Evolutionary conservation across 345 rosid species (phyloP).

Genomic region (Angophora floribunda): DNA sequence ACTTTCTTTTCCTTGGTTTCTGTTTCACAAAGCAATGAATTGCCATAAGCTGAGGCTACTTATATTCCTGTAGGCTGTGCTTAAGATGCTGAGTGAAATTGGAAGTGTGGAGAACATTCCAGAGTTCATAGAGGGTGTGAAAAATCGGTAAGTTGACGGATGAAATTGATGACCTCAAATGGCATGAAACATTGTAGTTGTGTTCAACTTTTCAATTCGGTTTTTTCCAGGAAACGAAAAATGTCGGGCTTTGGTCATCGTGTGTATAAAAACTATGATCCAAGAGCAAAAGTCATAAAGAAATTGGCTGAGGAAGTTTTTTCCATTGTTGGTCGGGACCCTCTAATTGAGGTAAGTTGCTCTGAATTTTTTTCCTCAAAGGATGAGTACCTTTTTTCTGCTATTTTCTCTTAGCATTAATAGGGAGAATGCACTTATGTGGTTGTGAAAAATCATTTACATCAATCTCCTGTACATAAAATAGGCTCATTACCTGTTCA

Average conservation of each 20-base stretch:
- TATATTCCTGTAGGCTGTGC: slow-evolving; percentile 68
- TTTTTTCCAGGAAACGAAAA: slow-evolving; percentile 63
- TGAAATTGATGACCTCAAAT: not conserved
- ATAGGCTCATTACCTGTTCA: not conserved
- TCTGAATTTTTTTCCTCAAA: not conserved
- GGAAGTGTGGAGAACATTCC: slow-evolving; percentile 91
- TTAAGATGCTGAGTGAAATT: slow-evolving; percentile 91
- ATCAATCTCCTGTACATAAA: not conserved
- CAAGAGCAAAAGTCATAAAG: slow-evolving; percentile 89
- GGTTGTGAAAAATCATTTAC: not conserved
- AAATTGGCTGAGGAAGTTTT: slow-evolving; percentile 94
- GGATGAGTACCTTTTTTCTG: not conserved
- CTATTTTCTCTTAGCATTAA: not conserved
- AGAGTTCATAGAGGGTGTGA: slow-evolving; percentile 87
- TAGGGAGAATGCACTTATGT: not conserved
- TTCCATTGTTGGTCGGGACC: slow-evolving; percentile 92
- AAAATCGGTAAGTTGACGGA: slow-evolving; percentile 50
- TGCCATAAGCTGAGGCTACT: not conserved
- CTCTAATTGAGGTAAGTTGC: slow-evolving; percentile 79
- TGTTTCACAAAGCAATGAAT: not conserved
- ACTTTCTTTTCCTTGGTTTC: not conserved
- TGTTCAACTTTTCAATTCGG: not conserved
- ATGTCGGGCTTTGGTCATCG: slow-evolving; percentile 99
- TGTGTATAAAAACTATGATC: slow-evolving; percentile 96
- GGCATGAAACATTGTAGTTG: not conserved